These are phyloP conservation scores for Phytopythium aichiense DNA, from an alignment of 352 stramenopile genomes.

Conservation along the genomic window DNA sequence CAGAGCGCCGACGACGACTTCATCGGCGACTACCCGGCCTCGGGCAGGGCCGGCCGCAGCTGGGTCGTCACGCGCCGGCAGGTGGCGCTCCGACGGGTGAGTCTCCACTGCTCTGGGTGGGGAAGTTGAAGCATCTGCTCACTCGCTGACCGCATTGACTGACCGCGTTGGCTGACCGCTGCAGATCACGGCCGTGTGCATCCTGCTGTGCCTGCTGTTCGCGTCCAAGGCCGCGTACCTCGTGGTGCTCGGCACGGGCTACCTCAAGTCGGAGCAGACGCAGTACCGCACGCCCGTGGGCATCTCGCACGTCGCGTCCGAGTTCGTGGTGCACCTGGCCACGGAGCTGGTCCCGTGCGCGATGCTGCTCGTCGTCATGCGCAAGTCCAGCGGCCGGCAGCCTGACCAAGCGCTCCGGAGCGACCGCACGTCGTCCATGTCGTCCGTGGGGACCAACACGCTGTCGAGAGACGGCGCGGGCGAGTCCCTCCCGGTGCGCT, in stretches of 20 bases:
- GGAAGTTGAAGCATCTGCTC: no score
- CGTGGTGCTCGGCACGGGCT: constrained; percentile 34
- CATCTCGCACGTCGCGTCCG: constrained; percentile 41
- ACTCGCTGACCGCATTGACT: background rate
- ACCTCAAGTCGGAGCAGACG: constrained; percentile 33
- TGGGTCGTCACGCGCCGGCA: constrained; percentile 26
- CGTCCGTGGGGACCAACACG: background rate
- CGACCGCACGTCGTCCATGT: background rate
- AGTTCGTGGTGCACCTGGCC: constrained; percentile 42
- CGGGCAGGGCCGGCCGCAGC: constrained; percentile 5
- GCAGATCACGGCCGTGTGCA: constrained; percentile 52
- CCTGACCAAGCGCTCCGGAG: background rate
- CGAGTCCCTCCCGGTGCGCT: background rate
- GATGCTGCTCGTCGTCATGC: constrained; percentile 47
- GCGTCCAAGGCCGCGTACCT: constrained; percentile 40
- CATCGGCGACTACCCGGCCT: constrained; percentile 34
- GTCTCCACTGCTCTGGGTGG: background rate
- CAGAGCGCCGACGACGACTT: constrained; percentile 53
- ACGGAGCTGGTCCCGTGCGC: constrained; percentile 52
- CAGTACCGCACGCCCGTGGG: constrained; percentile 38
- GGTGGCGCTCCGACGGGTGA: constrained; percentile 40
- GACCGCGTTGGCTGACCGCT: background rate
- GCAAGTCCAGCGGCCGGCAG: constrained; percentile 6
- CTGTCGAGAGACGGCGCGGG: background rate
- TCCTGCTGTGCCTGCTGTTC: constrained; percentile 49